Evolutionary conservation across 371 early-diverging fungal genomes (phyloP).

Genomic region (Lichtheimia hyalospora): DNA sequence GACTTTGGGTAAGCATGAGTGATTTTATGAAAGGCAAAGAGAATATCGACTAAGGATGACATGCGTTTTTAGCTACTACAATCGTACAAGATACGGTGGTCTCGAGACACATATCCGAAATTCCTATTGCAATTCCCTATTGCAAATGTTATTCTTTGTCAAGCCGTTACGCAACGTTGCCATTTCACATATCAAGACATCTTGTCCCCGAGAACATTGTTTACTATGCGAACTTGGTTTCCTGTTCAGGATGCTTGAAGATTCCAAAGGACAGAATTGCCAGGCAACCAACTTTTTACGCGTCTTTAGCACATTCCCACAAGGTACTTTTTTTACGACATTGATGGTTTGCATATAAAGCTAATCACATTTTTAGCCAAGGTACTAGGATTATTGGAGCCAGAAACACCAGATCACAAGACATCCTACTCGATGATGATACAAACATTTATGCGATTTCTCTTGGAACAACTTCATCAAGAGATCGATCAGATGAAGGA

Average conservation of each 20-base stretch:
- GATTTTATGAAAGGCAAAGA: not conserved
- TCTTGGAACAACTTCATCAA: conserved; percentile 84
- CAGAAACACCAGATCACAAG: conserved; percentile 64
- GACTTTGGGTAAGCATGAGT: conserved; percentile 75
- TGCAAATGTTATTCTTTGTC: conserved; percentile 83
- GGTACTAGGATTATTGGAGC: conserved; percentile 85
- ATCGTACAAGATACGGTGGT: conserved; percentile 82
- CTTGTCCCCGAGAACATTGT: conserved; percentile 77
- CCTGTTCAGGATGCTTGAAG: conserved; percentile 88
- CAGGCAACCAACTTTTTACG: conserved; percentile 91
- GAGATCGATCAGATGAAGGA: conserved; percentile 52
- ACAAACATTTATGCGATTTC: conserved; percentile 85
- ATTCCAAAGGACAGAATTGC: conserved; percentile 88
- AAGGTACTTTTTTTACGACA: conserved; percentile 53
- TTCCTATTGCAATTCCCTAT: conserved; percentile 85
- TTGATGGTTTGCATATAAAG: not conserved
- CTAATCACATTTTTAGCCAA: conserved; percentile 43
- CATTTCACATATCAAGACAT: conserved; percentile 70
- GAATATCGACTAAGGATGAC: not conserved
- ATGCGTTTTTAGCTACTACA: conserved; percentile 63
- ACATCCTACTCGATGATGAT: conserved; percentile 72
- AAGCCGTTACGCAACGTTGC: conserved; percentile 64
- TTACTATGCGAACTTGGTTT: conserved; percentile 91
- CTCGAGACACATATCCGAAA: conserved; percentile 90
- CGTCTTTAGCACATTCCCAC: conserved; percentile 79